phyloP scores from a whole-genome alignment of 2,329 filamentous ascomycete genomes.

The Akanthomyces dipterigenus region DNA sequence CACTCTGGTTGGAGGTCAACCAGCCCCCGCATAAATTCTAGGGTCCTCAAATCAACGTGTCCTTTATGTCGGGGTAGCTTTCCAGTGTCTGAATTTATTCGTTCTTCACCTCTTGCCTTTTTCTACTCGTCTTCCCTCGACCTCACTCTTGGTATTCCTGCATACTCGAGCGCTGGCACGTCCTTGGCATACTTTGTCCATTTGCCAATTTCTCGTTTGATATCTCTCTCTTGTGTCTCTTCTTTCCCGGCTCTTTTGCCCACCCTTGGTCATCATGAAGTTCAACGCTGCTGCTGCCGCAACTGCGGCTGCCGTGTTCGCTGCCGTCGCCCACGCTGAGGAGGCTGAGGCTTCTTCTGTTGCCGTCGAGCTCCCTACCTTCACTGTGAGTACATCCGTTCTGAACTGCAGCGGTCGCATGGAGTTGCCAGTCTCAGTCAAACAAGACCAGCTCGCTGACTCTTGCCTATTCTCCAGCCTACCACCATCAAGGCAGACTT shows the following conservation, averaged over 20 bases:
- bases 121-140: neutral
- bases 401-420: neutral
- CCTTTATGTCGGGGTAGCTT: constrained; percentile 10
- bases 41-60: constrained; percentile 13
- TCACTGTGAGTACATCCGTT: constrained; percentile 64
- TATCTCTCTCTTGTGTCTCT: constrained; percentile 16
- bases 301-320: constrained; percentile 65
- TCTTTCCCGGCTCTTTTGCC: neutral
- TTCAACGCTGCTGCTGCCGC: constrained; percentile 72
- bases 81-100: neutral
- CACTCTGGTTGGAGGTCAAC: constrained; percentile 4
- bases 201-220: constrained; percentile 17
- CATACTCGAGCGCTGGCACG: constrained; percentile 5
- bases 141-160: constrained; percentile 3
- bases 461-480: constrained; percentile 53
- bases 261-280: constrained; percentile 58
- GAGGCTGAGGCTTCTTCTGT: constrained; percentile 57
- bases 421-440: neutral
- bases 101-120: neutral
- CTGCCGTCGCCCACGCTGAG: constrained; percentile 63
- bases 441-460: constrained; percentile 15
- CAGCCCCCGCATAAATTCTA: constrained; percentile 11
- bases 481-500: constrained; percentile 86
- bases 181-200: constrained; percentile 3
- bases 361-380: constrained; percentile 65